Base-by-base conservation (phyloP, 2,329 filamentous ascomycete genomes). In the Sphaerulina populicola region DNA sequence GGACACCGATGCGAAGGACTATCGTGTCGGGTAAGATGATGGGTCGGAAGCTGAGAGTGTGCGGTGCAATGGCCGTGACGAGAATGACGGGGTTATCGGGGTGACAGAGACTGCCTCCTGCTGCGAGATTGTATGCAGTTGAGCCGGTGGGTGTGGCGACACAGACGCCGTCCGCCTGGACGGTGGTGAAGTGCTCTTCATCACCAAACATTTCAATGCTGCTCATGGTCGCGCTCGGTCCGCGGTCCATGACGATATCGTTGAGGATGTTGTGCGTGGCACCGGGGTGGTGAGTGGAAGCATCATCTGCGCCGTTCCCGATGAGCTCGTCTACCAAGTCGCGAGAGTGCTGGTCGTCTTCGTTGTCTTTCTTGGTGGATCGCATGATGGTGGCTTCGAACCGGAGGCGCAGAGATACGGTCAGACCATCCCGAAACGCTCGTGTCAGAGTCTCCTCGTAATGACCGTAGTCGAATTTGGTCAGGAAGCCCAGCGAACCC, bases 21-120 rank as follows among this genome's bases (percentile, higher is more conserved):
- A 97, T 94, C 0, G 91, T 96, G 70, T 98, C 93, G 0, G 93
- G 93, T 2, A 97, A 76, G 63, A 97, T 93, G 62, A 97, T 93
- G n/a, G 91, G 91, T 9, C 93, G 79, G 76, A 97, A 97, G 2
- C 88, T 94, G 2, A 97, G 77, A 0, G 91, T 96, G 69, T 97
- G 91, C 1, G 93, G 88, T 66, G 90, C 96, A 50, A 97, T 95
- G 44, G 91, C 86, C 0, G 90, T 95, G 5, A 97, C 81, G 1
- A 97, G 81, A 70, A 97, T 95, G 43, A 96, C 90, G 0, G 91
- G 93, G 66, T 96, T 97, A 62, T 97, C 93, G 0, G 91, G 91
- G 66, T 97, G 91, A 64, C 89, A 96, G 21, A 97, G 78, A 2
- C 88, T 94, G 15, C 91, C 91, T n/a, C 93, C 93, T 0, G 91